Percentiles rank a stretch among this genome's conserved stretches.
Conservation (phyloP, 192 early-diverging fungal species). For the Mortierella hygrophila region DNA sequence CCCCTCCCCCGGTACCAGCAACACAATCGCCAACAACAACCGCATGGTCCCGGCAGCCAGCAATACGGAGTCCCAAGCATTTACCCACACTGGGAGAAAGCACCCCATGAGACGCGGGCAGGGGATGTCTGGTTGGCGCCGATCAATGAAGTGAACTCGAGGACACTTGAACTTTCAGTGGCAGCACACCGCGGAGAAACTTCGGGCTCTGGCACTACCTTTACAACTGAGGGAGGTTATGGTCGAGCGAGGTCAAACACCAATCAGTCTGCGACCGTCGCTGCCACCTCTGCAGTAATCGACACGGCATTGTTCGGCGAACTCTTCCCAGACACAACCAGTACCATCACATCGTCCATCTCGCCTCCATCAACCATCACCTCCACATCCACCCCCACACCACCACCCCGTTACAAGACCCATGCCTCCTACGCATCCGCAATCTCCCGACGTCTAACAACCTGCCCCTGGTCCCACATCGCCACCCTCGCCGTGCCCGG, state of each 20-base stretch:
- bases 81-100: no score
- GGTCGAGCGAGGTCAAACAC: no score
- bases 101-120: no score
- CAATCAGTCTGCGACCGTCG: neutral
- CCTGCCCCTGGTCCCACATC: conserved; percentile 54
- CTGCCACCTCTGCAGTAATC: neutral
- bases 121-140: no score
- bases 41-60: neutral
- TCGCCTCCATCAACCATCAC: neutral
- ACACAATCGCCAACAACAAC: neutral
- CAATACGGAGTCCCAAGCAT: no score
- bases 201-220: no score
- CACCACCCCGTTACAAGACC: neutral
- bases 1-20: neutral
- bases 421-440: conserved; percentile 6
- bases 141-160: no score
- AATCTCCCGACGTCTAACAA: conserved; percentile 17
- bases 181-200: no score
- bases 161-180: no score
- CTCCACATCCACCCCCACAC: neutral
- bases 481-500: conserved; percentile 57
- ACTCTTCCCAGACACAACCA: neutral
- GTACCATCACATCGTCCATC: neutral
- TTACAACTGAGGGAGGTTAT: no score
- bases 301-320: neutral